These are phyloP conservation scores for Lotus japonicus DNA, from an alignment of 306 rosid genomes.

Conservation along the genomic window DNA sequence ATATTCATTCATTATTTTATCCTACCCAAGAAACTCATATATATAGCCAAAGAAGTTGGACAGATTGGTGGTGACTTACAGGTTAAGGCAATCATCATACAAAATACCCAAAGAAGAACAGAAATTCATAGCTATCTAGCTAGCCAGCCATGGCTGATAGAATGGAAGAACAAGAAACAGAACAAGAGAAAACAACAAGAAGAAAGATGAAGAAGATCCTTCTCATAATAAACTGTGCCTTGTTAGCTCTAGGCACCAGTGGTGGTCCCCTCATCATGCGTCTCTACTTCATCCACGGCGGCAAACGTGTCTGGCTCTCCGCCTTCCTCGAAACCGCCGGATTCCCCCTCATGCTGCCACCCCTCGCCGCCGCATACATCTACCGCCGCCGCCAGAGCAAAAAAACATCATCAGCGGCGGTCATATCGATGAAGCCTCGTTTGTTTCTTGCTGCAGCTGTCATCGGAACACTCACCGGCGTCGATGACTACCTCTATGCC, in stretches of 20 bases:
- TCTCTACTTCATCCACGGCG: slow-evolving; percentile 74
- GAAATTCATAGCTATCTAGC: no score
- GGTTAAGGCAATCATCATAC: no score
- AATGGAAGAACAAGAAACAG: neutral
- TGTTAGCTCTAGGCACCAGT: slow-evolving; percentile 38
- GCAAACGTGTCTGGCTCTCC: slow-evolving; percentile 66
- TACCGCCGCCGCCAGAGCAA: slow-evolving; percentile 26
- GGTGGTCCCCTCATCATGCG: slow-evolving; percentile 69
- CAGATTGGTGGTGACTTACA: no score
- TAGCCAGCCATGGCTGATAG: neutral
- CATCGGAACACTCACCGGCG: slow-evolving; percentile 54
- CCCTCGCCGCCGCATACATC: slow-evolving; percentile 32
- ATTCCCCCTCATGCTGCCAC: slow-evolving; percentile 55
- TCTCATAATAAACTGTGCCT: slow-evolving; percentile 35
- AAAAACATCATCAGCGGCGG: no score
- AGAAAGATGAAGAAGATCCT: slow-evolving; percentile 24
- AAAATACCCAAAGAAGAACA: no score
- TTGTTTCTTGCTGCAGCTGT: slow-evolving; percentile 33
- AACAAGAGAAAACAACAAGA: neutral
- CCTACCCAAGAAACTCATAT: no score
- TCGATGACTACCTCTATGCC: slow-evolving; percentile 60
- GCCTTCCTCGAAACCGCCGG: slow-evolving; percentile 60
- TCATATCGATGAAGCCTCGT: slow-evolving; percentile 33
- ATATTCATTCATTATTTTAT: no score
- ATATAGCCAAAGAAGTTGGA: no score